Conservation (phyloP, 441 rosid species). For the Jatropha podagrica region DNA sequence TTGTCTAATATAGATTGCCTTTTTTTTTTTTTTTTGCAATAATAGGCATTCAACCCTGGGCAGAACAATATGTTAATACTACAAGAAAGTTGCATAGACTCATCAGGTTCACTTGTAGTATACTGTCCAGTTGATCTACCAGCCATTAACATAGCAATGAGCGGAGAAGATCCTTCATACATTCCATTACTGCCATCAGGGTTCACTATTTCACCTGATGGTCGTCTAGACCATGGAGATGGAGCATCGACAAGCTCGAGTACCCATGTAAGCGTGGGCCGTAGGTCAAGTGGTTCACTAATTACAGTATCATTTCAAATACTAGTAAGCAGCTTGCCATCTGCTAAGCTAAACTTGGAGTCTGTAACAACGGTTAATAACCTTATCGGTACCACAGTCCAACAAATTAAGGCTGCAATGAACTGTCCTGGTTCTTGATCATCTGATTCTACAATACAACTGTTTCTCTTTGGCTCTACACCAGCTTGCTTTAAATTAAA, state of each 20-base stretch:
- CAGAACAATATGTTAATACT: slow-evolving; percentile 90
- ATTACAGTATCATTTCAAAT: slow-evolving; percentile 96
- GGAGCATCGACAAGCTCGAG: slow-evolving; percentile 77
- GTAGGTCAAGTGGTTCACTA: slow-evolving; percentile 61
- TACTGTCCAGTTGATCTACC: slow-evolving; percentile 89
- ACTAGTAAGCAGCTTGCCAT: slow-evolving; percentile 81
- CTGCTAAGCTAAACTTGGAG: slow-evolving; percentile 89
- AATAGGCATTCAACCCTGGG: slow-evolving; percentile 69
- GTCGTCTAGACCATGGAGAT: slow-evolving; percentile 40
- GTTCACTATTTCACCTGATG: slow-evolving; percentile 74
- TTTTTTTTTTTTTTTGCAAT: neutral
- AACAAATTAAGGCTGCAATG: slow-evolving; percentile 90
- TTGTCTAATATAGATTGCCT: neutral
- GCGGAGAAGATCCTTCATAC: slow-evolving; percentile 88
- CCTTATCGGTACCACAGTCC: slow-evolving; percentile 83
- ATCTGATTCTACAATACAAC: slow-evolving; percentile 36
- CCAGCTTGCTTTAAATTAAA: slow-evolving; percentile 41
- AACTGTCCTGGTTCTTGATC: slow-evolving; percentile 69
- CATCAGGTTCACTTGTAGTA: slow-evolving; percentile 76
- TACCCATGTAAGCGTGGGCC: slow-evolving; percentile 27
- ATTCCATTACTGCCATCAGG: slow-evolving; percentile 94
- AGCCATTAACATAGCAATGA: slow-evolving; percentile 82
- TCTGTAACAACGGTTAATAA: slow-evolving; percentile 91
- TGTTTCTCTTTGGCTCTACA: slow-evolving; percentile 30
- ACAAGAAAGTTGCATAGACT: slow-evolving; percentile 93